A percentile compares a stretch with the other conserved stretches of the same genome.
Conservation (phyloP, 192 early-diverging fungal genomes). For the Entomortierella beljakovae region DNA sequence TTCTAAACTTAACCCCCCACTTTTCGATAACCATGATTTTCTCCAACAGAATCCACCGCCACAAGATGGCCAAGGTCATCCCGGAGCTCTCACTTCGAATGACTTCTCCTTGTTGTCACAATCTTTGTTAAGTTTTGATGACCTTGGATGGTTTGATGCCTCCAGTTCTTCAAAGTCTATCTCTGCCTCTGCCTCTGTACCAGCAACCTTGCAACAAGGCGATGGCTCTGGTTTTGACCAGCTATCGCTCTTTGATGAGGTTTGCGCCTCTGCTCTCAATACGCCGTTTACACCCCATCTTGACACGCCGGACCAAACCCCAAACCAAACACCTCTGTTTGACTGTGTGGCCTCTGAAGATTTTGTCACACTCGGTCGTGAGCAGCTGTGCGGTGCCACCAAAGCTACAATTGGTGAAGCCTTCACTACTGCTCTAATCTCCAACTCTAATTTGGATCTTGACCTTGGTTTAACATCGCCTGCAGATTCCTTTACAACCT, state of each 20-base stretch:
- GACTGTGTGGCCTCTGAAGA: conserved; percentile 57
- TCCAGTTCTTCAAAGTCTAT: conserved; percentile 19
- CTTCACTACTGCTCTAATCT: conserved; percentile 7
- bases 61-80: neutral
- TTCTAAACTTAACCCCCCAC: conserved; percentile 4
- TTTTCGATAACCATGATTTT: conserved; percentile 13
- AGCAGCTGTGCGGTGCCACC: conserved; percentile 30
- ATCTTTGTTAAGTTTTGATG: conserved; percentile 30
- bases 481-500: neutral
- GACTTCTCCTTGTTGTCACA: conserved; percentile 27
- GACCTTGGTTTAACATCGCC: conserved; percentile 18
- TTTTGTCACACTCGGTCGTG: conserved; percentile 16
- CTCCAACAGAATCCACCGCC: conserved; percentile 6
- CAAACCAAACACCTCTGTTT: conserved; percentile 48
- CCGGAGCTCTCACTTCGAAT: conserved; percentile 2
- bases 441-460: conserved; percentile 3
- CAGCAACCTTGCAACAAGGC: conserved; percentile 16
- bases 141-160: conserved; percentile 24
- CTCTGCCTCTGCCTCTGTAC: conserved; percentile 32
- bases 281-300: conserved; percentile 43
- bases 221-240: conserved; percentile 51
- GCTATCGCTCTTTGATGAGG: conserved; percentile 45
- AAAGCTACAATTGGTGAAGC: neutral
- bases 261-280: conserved; percentile 45
- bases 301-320: conserved; percentile 56